These are phyloP conservation scores for Tetrapisispora fleetii DNA, from an alignment of 805 yeast species.

Conservation along the genomic window DNA sequence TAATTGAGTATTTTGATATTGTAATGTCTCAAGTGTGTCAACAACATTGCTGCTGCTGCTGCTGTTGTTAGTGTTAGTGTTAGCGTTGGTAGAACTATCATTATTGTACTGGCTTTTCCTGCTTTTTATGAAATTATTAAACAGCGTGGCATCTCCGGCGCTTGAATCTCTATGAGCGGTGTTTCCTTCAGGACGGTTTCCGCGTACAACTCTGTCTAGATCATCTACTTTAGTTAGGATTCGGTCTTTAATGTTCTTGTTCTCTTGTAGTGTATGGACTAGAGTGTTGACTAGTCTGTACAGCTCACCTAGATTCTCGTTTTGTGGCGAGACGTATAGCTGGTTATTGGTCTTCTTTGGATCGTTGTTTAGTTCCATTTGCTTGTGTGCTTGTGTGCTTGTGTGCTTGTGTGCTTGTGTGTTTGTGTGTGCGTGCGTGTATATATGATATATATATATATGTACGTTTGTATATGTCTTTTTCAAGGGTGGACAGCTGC, in stretches of 20 bases:
- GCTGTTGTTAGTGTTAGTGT: too few relatives aligned
- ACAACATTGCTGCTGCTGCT: too few relatives aligned
- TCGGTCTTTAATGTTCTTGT: background rate
- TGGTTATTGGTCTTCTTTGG: background rate
- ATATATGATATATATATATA: background rate
- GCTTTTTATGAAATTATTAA: background rate
- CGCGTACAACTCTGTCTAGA: background rate
- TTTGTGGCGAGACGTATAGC: constrained; percentile 3
- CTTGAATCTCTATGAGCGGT: too few relatives aligned
- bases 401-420: background rate
- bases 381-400: background rate
- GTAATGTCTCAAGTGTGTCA: background rate
- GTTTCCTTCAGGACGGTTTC: too few relatives aligned
- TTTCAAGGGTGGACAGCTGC: too few relatives aligned
- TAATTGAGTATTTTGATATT: constrained; percentile 10
- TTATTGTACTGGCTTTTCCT: background rate
- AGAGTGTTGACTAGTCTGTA: constrained; percentile 1
- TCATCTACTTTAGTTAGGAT: background rate
- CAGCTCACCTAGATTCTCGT: constrained; percentile 3
- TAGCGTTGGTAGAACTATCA: too few relatives aligned
- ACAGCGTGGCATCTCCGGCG: background rate
- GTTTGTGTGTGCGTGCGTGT: background rate
- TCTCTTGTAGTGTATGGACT: background rate
- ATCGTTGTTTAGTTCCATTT: background rate
- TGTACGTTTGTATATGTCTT: too few relatives aligned